Percentiles rank a stretch among this genome's conserved stretches.
Evolutionary conservation across 129 eudicot species (phyloP).

Genomic region (Helianthus tuberosus): DNA sequence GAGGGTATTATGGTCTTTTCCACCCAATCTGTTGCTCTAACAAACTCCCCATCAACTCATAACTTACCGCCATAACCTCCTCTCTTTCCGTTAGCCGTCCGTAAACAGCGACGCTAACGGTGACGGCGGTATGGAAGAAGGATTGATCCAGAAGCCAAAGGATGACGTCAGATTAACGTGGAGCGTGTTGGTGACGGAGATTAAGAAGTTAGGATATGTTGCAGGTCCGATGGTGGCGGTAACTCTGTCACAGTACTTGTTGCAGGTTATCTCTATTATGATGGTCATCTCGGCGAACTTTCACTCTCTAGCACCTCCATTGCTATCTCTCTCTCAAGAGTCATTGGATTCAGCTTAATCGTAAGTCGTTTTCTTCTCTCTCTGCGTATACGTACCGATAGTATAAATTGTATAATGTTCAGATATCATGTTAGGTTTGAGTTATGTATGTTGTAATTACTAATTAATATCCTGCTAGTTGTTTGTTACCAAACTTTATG

Average conservation of each 20-base stretch:
- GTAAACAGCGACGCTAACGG: too few species aligned
- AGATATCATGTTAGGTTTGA: too few species aligned
- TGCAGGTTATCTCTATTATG: conserved; percentile 60
- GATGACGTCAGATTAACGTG: conserved; percentile 30
- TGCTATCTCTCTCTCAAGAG: conserved; percentile 65
- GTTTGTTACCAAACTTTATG: too few species aligned
- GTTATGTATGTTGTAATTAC: too few species aligned
- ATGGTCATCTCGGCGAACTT: conserved; percentile 87
- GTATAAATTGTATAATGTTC: too few species aligned
- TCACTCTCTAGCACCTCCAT: conserved; percentile 74
- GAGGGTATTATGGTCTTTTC: too few species aligned
- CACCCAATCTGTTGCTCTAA: too few species aligned
- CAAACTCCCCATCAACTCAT: too few species aligned
- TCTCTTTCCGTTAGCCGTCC: too few species aligned
- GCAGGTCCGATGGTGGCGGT: conserved; percentile 92
- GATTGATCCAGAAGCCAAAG: conserved; percentile 26
- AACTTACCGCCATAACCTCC: too few species aligned
- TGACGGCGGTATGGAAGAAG: conserved; percentile 40
- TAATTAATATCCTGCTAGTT: too few species aligned
- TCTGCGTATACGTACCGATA: too few species aligned
- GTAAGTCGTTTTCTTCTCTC: conserved; percentile 51
- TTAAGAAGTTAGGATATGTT: conserved; percentile 49
- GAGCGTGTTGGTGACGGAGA: conserved; percentile 45
- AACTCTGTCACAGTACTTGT: conserved; percentile 50
- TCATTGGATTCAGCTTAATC: conserved; percentile 75